A percentile compares a stretch with the other conserved stretches of the same genome.
Conservation (phyloP, 805 yeast species). For the Teunomyces aglyptinius region DNA sequence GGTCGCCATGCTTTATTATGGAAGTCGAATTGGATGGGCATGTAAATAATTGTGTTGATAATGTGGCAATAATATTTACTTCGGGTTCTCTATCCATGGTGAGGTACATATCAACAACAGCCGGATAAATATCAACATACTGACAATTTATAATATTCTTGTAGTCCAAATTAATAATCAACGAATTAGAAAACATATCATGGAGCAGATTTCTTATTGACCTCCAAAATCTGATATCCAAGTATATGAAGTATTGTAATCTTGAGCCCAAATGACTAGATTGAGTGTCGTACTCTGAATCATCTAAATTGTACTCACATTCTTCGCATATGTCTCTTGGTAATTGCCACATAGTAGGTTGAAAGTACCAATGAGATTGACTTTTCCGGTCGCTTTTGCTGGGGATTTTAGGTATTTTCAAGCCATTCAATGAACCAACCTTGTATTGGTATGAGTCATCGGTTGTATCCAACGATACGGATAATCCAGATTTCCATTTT, state of each 20-base stretch:
- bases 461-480: conserved; percentile 5
- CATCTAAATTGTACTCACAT: conserved; percentile 45
- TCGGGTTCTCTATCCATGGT: conserved; percentile 87
- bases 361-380: conserved; percentile 38
- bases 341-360: conserved; percentile 47
- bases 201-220: conserved; percentile 55
- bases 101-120: conserved; percentile 66
- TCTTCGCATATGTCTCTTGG: conserved; percentile 40
- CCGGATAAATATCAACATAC: conserved; percentile 81
- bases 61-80: conserved; percentile 63
- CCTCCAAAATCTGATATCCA: conserved; percentile 75
- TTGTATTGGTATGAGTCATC: conserved; percentile 16
- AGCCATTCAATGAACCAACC: conserved; percentile 34
- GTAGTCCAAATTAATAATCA: conserved; percentile 58
- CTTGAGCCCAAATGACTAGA: conserved; percentile 47
- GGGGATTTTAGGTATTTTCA: conserved; percentile 39
- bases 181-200: conserved; percentile 60
- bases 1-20: conserved; percentile 62
- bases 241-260: conserved; percentile 56
- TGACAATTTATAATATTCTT: conserved; percentile 67
- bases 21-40: conserved; percentile 77
- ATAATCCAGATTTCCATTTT: conserved; percentile 59
- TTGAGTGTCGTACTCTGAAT: conserved; percentile 24
- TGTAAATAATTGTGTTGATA: conserved; percentile 85
- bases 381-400: conserved; percentile 9